Evolutionary conservation across 306 rosid genomes (phyloP).

Genomic region (Cajanus cajan): DNA sequence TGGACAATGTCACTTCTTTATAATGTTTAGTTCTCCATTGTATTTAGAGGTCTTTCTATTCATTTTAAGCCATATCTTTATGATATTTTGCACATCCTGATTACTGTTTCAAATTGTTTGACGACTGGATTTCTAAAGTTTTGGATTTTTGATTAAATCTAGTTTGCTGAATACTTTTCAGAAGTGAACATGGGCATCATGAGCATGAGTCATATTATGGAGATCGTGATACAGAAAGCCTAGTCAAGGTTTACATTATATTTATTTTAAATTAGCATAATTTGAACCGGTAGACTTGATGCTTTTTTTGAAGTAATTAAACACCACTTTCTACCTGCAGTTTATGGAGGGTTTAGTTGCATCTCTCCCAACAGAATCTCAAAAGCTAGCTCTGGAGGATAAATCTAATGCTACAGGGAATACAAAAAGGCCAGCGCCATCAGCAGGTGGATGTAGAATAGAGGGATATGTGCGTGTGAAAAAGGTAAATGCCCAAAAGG

Average conservation of each 20-base stretch:
- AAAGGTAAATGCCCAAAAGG: slow-evolving; percentile 54
- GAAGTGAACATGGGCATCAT: slow-evolving; percentile 91
- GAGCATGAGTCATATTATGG: slow-evolving; percentile 96
- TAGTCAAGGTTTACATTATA: slow-evolving; percentile 67
- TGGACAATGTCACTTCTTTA: neutral
- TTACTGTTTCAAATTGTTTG: neutral
- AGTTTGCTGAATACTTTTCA: slow-evolving; percentile 35
- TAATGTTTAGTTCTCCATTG: neutral
- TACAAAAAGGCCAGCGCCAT: slow-evolving; percentile 87
- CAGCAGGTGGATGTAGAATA: slow-evolving; percentile 84
- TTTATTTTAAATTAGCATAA: slow-evolving; percentile 21
- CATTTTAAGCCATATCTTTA: neutral
- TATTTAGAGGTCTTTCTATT: slow-evolving; percentile 1
- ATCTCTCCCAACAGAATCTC: slow-evolving; percentile 56
- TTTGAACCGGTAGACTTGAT: slow-evolving; percentile 10
- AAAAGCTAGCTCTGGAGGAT: slow-evolving; percentile 58
- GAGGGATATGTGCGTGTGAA: slow-evolving; percentile 95
- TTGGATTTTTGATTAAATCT: slow-evolving; percentile 22
- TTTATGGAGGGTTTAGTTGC: slow-evolving; percentile 69
- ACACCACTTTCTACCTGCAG: slow-evolving; percentile 43
- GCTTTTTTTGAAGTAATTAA: neutral
- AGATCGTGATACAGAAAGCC: slow-evolving; percentile 88
- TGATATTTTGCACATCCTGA: neutral
- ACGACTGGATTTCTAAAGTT: slow-evolving; percentile 21
- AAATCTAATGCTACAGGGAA: slow-evolving; percentile 52